Percentiles rank a stretch among this genome's conserved stretches.
Evolutionary conservation across 108 stramenopile genomes (phyloP).

Genomic region (Thalassiosira profunda): DNA sequence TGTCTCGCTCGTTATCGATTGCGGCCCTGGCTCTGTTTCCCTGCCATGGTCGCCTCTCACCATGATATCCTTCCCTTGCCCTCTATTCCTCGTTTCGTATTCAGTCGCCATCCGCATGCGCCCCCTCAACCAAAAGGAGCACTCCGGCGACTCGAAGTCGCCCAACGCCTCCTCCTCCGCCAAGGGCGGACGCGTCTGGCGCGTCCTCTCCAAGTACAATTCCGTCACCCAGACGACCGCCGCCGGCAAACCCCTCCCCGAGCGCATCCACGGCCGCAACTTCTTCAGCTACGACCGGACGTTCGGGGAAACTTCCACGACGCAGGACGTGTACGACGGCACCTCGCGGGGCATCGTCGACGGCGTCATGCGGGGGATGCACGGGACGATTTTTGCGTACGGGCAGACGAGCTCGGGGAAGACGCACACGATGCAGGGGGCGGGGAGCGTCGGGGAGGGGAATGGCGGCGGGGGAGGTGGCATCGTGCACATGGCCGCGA

Average conservation of each 20-base stretch:
- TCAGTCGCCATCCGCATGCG: slow-evolving; percentile 97
- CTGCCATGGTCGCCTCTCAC: neutral
- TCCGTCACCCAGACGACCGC: slow-evolving; percentile 77
- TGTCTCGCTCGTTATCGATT: neutral
- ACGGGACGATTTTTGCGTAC: slow-evolving; percentile 98
- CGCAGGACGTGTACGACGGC: slow-evolving; percentile 91
- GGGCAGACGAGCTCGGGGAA: slow-evolving; percentile 95
- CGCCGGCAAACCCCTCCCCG: slow-evolving; percentile 73
- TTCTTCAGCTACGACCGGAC: slow-evolving; percentile 96
- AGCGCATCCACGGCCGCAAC: slow-evolving; percentile 74
- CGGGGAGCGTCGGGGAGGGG: slow-evolving; percentile 67
- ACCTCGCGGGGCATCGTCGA: slow-evolving; percentile 89
- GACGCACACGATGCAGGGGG: slow-evolving; percentile 94
- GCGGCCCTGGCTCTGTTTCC: neutral
- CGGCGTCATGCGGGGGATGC: slow-evolving; percentile 91
- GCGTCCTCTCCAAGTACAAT: slow-evolving; percentile 79
- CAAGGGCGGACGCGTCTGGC: slow-evolving; percentile 69
- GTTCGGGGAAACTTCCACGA: slow-evolving; percentile 82
- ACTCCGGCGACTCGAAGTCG: neutral
- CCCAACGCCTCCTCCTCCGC: slow-evolving; percentile 1
- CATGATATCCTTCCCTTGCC: slow-evolving; percentile 15
- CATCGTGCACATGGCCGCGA: slow-evolving; percentile 88
- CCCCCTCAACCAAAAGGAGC: slow-evolving; percentile 87
- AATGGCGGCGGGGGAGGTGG: slow-evolving; percentile 53
- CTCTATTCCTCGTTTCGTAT: no score